Conservation (phyloP, 148 eudicot genomes). For the Dianthus caryophyllus region DNA sequence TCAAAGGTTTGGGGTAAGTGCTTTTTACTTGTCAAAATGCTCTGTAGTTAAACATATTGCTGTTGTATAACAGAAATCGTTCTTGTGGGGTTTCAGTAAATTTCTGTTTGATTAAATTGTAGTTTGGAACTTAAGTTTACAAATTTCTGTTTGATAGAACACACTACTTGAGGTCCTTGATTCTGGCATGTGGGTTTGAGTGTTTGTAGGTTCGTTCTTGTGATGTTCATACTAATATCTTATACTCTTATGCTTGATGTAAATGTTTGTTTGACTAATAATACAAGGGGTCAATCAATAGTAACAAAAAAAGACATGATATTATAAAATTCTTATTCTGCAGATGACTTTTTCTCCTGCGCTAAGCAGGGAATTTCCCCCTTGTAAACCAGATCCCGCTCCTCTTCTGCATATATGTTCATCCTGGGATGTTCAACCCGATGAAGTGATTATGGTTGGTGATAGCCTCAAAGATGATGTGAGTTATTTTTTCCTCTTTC, state of each 20-base stretch:
- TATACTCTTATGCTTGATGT: background rate
- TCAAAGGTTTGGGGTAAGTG: constrained; percentile 69
- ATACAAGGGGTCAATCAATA: background rate
- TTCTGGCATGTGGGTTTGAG: background rate
- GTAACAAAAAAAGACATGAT: background rate
- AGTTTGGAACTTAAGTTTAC: too few species aligned
- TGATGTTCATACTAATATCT: background rate
- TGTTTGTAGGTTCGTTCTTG: background rate
- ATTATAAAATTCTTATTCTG: constrained; percentile 13
- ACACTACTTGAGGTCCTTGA: background rate
- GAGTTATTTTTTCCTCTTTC: constrained; percentile 29
- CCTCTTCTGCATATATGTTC: constrained; percentile 88
- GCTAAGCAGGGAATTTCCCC: constrained; percentile 84
- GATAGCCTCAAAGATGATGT: constrained; percentile 99
- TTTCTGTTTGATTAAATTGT: too few species aligned
- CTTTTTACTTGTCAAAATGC: constrained; percentile 4
- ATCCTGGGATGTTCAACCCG: constrained; percentile 63
- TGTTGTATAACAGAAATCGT: too few species aligned
- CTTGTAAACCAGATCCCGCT: constrained; percentile 94
- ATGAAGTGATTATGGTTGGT: constrained; percentile 93
- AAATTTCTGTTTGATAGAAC: too few species aligned
- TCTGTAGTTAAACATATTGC: constrained; percentile 6
- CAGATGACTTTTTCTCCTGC: constrained; percentile 85
- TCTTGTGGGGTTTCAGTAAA: too few species aligned
- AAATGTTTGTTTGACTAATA: background rate